These are phyloP conservation scores for Sclerotinia subarctica DNA, from an alignment of 2,329 filamentous ascomycete genomes.

Conservation along the genomic window DNA sequence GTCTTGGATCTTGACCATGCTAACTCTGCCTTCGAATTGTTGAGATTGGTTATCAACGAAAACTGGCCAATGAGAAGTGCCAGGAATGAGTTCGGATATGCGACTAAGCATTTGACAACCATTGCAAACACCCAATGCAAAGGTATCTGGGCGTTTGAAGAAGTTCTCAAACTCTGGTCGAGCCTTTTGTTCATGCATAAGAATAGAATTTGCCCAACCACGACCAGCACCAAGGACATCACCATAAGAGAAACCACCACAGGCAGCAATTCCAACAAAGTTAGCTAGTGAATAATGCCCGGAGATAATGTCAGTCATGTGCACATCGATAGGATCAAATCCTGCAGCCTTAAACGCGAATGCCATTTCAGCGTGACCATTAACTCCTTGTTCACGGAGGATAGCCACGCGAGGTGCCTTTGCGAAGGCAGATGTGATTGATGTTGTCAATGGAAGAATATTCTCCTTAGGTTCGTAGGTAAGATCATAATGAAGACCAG, in stretches of 20 bases:
- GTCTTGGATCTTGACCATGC: conserved; percentile 78
- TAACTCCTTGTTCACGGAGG: conserved; percentile 91
- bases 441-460: conserved; percentile 62
- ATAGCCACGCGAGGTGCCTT: conserved; percentile 77
- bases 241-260: conserved; percentile 94
- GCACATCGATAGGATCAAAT: conserved; percentile 87
- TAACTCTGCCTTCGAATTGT: conserved; percentile 85
- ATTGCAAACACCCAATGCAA: conserved; percentile 92
- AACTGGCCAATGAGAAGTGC: conserved; percentile 77
- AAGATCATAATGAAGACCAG: conserved; percentile 80
- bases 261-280: conserved; percentile 88
- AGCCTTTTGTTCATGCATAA: conserved; percentile 71
- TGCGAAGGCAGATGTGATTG: conserved; percentile 51
- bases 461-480: conserved; percentile 74
- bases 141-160: conserved; percentile 86
- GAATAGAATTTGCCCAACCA: conserved; percentile 92
- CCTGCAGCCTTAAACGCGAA: conserved; percentile 91
- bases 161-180: conserved; percentile 78
- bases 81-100: conserved; percentile 79
- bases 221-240: conserved; percentile 86
- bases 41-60: conserved; percentile 82
- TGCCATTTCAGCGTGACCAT: conserved; percentile 96
- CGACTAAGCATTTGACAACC: conserved; percentile 93
- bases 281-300: conserved; percentile 70
- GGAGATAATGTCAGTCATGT: conserved; percentile 90